Evolutionary conservation across 495 filamentous ascomycete genomes (phyloP).

Genomic region (Oleoguttula mirabilis): DNA sequence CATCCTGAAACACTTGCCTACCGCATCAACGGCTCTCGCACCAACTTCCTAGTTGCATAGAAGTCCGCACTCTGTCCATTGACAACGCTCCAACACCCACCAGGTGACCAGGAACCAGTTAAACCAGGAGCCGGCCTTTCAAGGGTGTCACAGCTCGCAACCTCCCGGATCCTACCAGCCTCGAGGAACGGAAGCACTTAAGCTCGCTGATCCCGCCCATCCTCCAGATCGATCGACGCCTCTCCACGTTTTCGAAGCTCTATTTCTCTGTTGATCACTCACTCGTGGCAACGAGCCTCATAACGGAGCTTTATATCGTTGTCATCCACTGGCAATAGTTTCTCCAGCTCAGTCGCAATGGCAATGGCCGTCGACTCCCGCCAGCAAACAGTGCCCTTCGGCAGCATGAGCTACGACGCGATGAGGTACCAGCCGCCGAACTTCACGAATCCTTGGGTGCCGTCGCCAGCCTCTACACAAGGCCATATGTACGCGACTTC

Average conservation of each 20-base stretch:
- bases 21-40: too few species aligned
- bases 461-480: constrained; percentile 42
- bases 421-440: constrained; percentile 64
- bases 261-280: constrained; percentile 1
- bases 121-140: too few species aligned
- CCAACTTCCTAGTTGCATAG: too few species aligned
- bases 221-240: constrained; percentile 8
- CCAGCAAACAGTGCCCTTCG: constrained; percentile 41
- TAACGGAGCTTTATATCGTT: constrained; percentile 1
- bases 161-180: too few species aligned
- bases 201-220: constrained; percentile 22
- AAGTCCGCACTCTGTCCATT: too few species aligned
- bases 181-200: constrained; percentile 5
- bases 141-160: too few species aligned
- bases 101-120: too few species aligned
- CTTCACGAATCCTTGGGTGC: constrained; percentile 87
- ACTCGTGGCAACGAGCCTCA: neutral
- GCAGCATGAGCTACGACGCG: constrained; percentile 64
- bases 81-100: too few species aligned
- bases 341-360: constrained; percentile 57
- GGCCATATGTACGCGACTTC: constrained; percentile 45
- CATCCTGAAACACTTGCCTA: too few species aligned
- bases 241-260: constrained; percentile 11
- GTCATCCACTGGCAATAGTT: neutral
- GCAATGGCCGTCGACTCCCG: constrained; percentile 68